Evolutionary conservation across 257 asterid species (phyloP), one percentile per base, ranked within the genome.

Genomic region (Nicotiana obtusifolia): DNA sequence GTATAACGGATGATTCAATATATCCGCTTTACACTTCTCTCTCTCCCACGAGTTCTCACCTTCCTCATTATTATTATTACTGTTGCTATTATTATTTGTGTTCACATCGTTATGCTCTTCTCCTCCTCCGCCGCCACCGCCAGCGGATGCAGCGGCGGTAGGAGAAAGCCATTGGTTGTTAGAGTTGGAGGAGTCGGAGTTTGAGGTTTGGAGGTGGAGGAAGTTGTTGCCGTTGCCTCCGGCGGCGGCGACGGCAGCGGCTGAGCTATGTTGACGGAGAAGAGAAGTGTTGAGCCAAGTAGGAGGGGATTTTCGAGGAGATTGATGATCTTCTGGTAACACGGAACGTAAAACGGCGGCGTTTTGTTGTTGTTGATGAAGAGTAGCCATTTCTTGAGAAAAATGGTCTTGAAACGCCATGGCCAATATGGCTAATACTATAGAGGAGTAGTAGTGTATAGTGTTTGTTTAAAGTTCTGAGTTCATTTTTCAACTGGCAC

Each of bases 11-110:
- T 95, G 99, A 84, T 76, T 86, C 37, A 95, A 80, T 20, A 95
- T 90, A 85, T 95, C 98, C 33, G 94, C 97, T 86, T 95, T 95
- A 85, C 95, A 91, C 90, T 82, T 95, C 41, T 90, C 98, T 47
- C 93, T 89, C 88, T 90, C 97, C 99, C 99, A 95, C 5, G 80
- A 75, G 1, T 20, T 4, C 5, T 49, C 31, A 15, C 52, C 64
- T 3, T 47, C 62, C 6, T 68, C 41, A 44, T 62, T 64, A 28
- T 14, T 80, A 28, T 77, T 53, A 5, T 30, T 56, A 64, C 19
- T 59, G 6, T 47, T 77, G 1, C 7, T 26, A 6, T 24, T 57
- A 31, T 37, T 80, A 5, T 41, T 41, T 41, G 13, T 41, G 49
- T 41, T 41, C 49, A 41, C 49, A 41, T 41, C 49, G 49, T 41